Conservation (phyloP, 2,329 filamentous ascomycete genomes). For the Diaporthe eres region DNA sequence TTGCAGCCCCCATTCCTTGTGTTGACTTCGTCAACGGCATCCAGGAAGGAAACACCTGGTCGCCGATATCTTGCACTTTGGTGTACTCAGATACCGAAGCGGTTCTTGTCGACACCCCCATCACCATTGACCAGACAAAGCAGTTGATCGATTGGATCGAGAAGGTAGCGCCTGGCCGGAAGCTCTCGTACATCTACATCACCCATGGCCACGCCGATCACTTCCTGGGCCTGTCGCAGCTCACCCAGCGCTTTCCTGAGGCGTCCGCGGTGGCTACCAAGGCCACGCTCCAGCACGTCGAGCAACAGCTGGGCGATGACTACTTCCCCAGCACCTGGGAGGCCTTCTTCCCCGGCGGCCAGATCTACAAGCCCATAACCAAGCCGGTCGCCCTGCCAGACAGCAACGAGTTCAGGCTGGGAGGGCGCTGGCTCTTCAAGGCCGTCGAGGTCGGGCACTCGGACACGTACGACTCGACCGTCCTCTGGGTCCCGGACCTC, state of each 20-base stretch:
- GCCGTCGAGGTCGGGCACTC: neutral
- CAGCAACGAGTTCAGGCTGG: conserved; percentile 3
- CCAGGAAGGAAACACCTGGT: neutral
- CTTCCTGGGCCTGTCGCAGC: conserved; percentile 52
- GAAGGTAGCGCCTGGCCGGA: conserved; percentile 46
- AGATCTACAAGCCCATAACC: conserved; percentile 43
- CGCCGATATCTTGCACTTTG: neutral
- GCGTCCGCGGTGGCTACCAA: conserved; percentile 44
- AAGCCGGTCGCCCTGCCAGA: conserved; percentile 41
- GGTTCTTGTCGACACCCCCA: conserved; percentile 55
- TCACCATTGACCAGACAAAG: conserved; percentile 49
- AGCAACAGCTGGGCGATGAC: conserved; percentile 42
- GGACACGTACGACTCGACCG: conserved; percentile 16
- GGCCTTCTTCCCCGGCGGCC: conserved; percentile 44
- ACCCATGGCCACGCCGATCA: conserved; percentile 60
- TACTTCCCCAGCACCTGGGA: conserved; percentile 45
- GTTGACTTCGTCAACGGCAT: neutral
- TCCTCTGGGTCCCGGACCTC: conserved; percentile 7
- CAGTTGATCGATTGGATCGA: conserved; percentile 55
- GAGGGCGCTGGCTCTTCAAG: conserved; percentile 27
- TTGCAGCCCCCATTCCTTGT: conserved; percentile 10
- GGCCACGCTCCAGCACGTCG: conserved; percentile 45
- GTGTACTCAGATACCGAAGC: conserved; percentile 43
- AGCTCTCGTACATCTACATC: conserved; percentile 55
- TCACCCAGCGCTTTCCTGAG: conserved; percentile 51